Evolutionary conservation across 352 stramenopile genomes (phyloP), one percentile per base, ranked within the genome.

Genomic region (Pythium volutum): DNA sequence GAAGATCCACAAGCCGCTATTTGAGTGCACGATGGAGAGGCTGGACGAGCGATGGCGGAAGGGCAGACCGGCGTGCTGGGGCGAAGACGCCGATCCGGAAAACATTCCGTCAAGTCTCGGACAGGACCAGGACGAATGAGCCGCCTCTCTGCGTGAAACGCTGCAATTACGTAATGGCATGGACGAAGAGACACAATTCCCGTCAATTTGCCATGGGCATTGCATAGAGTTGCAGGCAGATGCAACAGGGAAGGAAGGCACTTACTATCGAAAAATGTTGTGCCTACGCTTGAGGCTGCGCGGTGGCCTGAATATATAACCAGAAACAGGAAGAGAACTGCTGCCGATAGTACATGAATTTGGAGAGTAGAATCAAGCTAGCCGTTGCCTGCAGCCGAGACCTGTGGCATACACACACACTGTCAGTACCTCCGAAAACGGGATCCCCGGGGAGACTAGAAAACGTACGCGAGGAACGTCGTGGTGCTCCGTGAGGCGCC

Each of bases 401-500:
- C 55, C 53, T 60, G 36, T 43, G 12, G 18, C 43, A 20, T 18
- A 4, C 15, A 36, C 25, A 36, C 10, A 47, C 25, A 6, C 14
- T 3, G 45, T 51, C 23, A 51, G 25, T 36, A 8, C 23, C 12
- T 26, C 20, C 4, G 3, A 38, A 7, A 38, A 38, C n/a, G n/a
- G 33, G 7, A 38, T 14, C 12, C 33, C 7, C 33, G 7, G 12
- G 33, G 33, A 22, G 9, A 20, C 9, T 20, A 16, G 18, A 8
- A 45, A 14, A 72, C 80, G 52, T 79, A 98, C 93, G 43, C 96
- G 84, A 62, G 97, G 97, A 67, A 99, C 97, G 71, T 99, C 97
- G 76, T 99, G 98, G 66, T 98, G 95, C 78, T 99, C 97, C 2
- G 97, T 99, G 55, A 99, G 76, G 39, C 86, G 93, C 36, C 90